Conservation (phyloP, 1,139 yeast species). For the Blastobotrys serpentis region DNA sequence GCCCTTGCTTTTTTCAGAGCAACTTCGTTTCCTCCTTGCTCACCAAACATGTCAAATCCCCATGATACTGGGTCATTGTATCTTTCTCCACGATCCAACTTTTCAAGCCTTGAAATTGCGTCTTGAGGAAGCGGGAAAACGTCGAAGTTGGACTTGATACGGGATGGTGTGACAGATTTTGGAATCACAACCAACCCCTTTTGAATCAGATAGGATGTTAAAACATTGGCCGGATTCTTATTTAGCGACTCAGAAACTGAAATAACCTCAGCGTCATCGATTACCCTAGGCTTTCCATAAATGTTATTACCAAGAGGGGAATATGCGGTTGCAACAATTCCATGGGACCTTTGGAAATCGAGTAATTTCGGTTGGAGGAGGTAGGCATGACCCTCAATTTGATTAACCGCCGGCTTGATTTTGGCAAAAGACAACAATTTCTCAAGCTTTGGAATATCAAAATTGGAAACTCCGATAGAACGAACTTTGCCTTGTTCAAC, state of each 20-base stretch:
- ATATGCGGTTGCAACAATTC: slow-evolving; percentile 73
- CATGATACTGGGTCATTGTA: slow-evolving; percentile 31
- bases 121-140: slow-evolving; percentile 51
- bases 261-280: slow-evolving; percentile 27
- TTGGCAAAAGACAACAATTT: slow-evolving; percentile 70
- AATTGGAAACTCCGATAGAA: slow-evolving; percentile 82
- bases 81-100: slow-evolving; percentile 41
- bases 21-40: slow-evolving; percentile 25
- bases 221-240: slow-evolving; percentile 58
- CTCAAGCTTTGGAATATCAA: slow-evolving; percentile 64
- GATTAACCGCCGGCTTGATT: slow-evolving; percentile 75
- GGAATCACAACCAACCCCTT: slow-evolving; percentile 71
- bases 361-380: slow-evolving; percentile 70
- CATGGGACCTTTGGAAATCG: slow-evolving; percentile 57
- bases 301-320: slow-evolving; percentile 56
- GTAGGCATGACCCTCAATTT: slow-evolving; percentile 89
- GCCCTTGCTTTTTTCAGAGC: slow-evolving; percentile 18
- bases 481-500: slow-evolving; percentile 60
- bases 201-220: slow-evolving; percentile 67
- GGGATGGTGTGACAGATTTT: slow-evolving; percentile 59
- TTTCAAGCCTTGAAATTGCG: slow-evolving; percentile 51
- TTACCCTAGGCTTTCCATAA: slow-evolving; percentile 27
- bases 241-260: slow-evolving; percentile 54
- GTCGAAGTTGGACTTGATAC: slow-evolving; percentile 59
- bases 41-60: slow-evolving; percentile 31